Base-by-base conservation (phyloP, 2,329 filamentous ascomycete genomes). In the Hymenoscyphus fraxineus region DNA sequence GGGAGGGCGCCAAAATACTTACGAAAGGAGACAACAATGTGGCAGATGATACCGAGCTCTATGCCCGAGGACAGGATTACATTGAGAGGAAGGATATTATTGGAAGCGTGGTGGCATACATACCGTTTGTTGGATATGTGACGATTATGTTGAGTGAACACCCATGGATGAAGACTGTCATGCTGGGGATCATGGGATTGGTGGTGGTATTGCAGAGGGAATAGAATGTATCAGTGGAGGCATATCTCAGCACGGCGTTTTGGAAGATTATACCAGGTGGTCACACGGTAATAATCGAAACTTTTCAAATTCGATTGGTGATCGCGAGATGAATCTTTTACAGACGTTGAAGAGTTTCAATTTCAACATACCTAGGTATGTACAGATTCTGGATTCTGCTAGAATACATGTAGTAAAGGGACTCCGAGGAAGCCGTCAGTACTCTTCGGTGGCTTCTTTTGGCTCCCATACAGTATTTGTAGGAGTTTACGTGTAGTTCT, bases 21-120 rank as follows among this genome's bases (percentile, higher is more conserved):
- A 99, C 95, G 40, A 99, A 99, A 80, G 95, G 95, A 70, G 95
- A 99, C 80, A 99, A 98, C 82, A 99, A 99, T 76, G 79, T 87
- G 7, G 91, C 92, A 54, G 94, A 98, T 77, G 95, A 99, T 76
- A 96, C 92, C 16, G 93, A 97, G 76, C 84, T 90, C 19, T 97
- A 97, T 76, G 93, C 95, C 2, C 81, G 82, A 47, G 92, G 90
- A 19, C 94, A 99, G 79, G 91, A 92, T 74, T 96, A 92, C 76
- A 83, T 99, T 57, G 88, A 90, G 76, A 86, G 95, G 65, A 85
- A 90, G 75, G 94, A 98, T 75, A 93, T 99, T 63, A 92, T 99
- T 64, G 95, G 95, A 57, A 96, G 91, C 71, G 95, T 98, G 6
- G 82, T 95, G 12, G 95, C 86, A 44, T 99, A 96, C 76, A 88